Evolutionary conservation across 805 yeast species (phyloP), one percentile per base, ranked within the genome.

Genomic region (Candida mattraensis): DNA sequence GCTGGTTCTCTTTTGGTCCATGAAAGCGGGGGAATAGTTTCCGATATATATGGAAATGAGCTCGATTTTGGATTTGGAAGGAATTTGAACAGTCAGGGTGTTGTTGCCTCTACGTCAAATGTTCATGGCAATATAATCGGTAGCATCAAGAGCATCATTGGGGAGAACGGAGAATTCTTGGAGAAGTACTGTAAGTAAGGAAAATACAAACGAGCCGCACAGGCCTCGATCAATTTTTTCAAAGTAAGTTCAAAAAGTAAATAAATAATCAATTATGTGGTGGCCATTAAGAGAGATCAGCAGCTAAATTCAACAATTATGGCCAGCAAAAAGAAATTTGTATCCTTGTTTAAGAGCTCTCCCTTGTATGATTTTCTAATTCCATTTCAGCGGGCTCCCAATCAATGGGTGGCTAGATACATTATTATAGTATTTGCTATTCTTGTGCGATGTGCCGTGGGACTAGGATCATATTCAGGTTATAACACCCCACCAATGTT

Each of bases 1-100:
- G 94, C 97, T 2, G 99, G 99, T 3, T 83, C 84, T 53, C 70
- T 91, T 10, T 72, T 93, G 42, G 80, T 94, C 29, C 70, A 74
- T 22, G 99, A 94, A 61, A 84, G 94, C 50, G 97, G 97, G 27
- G 99, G 99, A 5, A 59, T 68, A 32, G 98, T 93, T 9, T 78
- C 91, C 11, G 99, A 93, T 56, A 77, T 91, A 61, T 61, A 74
- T 37, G 96, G 96, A 13, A 68, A 67, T 9, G 69, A 71, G 16
- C 72, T 93, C 39, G 80, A 91, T 54, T 93, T 93, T 51, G 88
- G 96, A 6, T 67, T 70, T 26, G 99, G 99, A 5, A 78, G 97
- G 56, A 76, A 78, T 23, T 72, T 93, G 45, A 56, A 71, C 35
- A 85, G 94, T 40, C 83, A 87, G 62, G 99, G 99, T 30, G 89